Evolutionary conservation across 2,329 filamentous ascomycete species (phyloP), one percentile per base, ranked within the genome.

Genomic region (Aphanoascus verrucosus): DNA sequence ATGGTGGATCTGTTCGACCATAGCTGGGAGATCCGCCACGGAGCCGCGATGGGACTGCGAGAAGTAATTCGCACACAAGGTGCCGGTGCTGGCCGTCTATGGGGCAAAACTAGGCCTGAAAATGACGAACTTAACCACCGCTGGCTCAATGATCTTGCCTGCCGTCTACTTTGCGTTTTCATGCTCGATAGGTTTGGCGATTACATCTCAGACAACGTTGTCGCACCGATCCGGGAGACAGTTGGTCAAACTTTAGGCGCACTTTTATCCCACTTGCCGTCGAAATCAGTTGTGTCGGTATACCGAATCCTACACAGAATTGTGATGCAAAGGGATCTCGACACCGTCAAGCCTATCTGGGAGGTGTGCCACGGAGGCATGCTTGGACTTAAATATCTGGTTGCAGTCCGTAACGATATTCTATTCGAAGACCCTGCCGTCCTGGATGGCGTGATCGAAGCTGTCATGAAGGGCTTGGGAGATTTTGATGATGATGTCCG

Each of bases 101-200:
- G 78, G 56, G 84, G 82, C 56, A 91, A 85, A 66, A 77, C 78
- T 8, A 80, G 82, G 58, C 64, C 71, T 28, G 84, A 94, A 62
- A 98, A 98, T 64, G 81, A 95, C 63, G 65, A 70, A 1, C 75
- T 87, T 43, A 98, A 97, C 62, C 81, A 84, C 57, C 79, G 77
- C 65, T 98, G 89, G 89, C 79, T 98, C 17, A 87, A 97, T 64
- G 91, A 98, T 64, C 77, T 98, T 49, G 88, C 90, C n/a, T 96
- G 90, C 63, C 86, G 93, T 23, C 79, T 98, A 47, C 91, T 90
- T 68, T 95, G 88, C 66, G 90, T 98, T 50, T 84, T 98, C 63
- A 96, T 98, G 83, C 82, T 98, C 14, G 93, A 98, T 71, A 84
- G 90, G 51, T 98, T 98, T 65, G 94, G 90, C 54, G 93, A 98